Evolutionary conservation across 768 basidiomycete species (phyloP).

Genomic region (Hygrophorus pudorinus): DNA sequence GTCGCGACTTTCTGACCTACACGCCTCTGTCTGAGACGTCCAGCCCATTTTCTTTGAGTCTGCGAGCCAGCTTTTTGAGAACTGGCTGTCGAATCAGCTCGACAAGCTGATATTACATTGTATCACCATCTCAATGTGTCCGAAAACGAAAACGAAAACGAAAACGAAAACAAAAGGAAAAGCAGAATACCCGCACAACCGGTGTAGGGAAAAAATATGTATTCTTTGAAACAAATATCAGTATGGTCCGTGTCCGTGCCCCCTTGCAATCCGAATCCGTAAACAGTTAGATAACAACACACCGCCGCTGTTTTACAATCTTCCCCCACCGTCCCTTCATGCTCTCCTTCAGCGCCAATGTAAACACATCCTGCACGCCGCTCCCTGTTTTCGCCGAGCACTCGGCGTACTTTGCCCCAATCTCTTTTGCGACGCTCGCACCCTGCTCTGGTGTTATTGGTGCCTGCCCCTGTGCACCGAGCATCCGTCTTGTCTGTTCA

Average conservation of each 20-base stretch:
- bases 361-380: conserved; percentile 89
- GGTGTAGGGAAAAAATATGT: no score
- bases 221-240: no score
- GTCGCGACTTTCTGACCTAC: conserved; percentile 51
- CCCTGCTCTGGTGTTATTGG: conserved; percentile 84
- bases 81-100: no score
- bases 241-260: no score
- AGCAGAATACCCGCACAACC: no score
- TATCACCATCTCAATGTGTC: no score
- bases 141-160: no score
- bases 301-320: conserved; percentile 58
- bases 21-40: conserved; percentile 51
- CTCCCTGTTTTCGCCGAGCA: conserved; percentile 89
- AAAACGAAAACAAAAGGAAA: no score
- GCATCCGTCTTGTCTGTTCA: conserved; percentile 76
- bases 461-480: conserved; percentile 78
- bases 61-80: conserved; percentile 12
- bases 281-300: conserved; percentile 54
- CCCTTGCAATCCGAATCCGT: no score
- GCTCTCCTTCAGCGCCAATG: conserved; percentile 80
- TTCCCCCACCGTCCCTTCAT: conserved; percentile 74
- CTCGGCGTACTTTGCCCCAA: conserved; percentile 89
- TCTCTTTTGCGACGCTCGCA: conserved; percentile 76
- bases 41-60: conserved; percentile 48
- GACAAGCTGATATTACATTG: no score